Evolutionary conservation across 345 rosid genomes (phyloP), one percentile per base, ranked within the genome.

Genomic region (Bretschneidera sinensis): DNA sequence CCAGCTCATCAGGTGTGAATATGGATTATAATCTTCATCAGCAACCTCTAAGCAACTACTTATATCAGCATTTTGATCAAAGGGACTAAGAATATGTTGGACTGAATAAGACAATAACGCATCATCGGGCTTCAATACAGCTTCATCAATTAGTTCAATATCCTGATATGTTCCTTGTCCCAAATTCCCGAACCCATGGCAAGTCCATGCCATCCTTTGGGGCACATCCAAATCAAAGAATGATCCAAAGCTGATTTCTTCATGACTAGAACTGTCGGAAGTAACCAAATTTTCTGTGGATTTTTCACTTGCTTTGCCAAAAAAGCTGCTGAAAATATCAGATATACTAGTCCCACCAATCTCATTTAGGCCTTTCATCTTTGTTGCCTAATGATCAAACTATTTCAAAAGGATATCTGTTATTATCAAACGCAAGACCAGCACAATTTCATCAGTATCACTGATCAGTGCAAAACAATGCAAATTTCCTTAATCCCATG

Each of bases 291-390:
- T 58, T 25, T 54, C 60, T 0, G 45, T 21, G 20, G 67, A 24
- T 0, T 54, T 54, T 25, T 45, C 60, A 54, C 15, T 24, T 28
- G 24, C 53, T 19, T 43, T 45, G 0, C 45, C 21, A 5, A 53
- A 19, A 19, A 54, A 54, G 52, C 49, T 45, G 43, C 52, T 63
- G 28, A 24, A 54, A 17, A 43, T 21, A 20, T 63, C 67, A 43
- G 67, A 24, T 45, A 53, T 45, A 48, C 28, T 45, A 45, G 47
- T 63, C 33, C 67, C 67, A 24, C 54, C 43, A 43, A 63, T 63
- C 54, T 63, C 67, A 54, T 24, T 24, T 24, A 54, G 67, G 28
- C 59, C 45, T 54, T 45, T 63, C 67, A 63, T 63, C 47, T 17
- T 54, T 10, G 28, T 17, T 16, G 17, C 21, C 51, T 48, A 24